Percentiles rank a stretch among this genome's conserved stretches.
These are phyloP conservation scores for Alternaria longipes DNA, from an alignment of 2,329 filamentous ascomycete species.

Conservation along the genomic window DNA sequence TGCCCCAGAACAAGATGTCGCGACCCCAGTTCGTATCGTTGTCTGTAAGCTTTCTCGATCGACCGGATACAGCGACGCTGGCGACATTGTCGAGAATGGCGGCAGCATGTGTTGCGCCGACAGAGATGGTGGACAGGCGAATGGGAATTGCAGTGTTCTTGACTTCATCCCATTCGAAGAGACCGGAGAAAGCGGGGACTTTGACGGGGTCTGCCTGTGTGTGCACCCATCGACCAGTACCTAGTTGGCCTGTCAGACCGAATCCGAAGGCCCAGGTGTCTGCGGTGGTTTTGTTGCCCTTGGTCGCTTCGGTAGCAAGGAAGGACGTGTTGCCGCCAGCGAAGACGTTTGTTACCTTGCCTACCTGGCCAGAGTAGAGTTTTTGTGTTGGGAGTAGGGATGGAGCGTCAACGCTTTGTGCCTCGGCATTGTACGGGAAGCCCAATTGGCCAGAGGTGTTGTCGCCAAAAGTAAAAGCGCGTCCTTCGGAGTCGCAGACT, in stretches of 20 bases:
- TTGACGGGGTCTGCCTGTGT: conserved; percentile 79
- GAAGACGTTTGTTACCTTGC: conserved; percentile 78
- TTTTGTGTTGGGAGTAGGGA: conserved; percentile 73
- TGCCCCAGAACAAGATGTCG: conserved; percentile 92
- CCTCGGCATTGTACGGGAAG: conserved; percentile 72
- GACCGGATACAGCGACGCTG: conserved; percentile 64
- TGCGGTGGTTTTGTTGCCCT: conserved; percentile 68
- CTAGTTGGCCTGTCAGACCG: conserved; percentile 83
- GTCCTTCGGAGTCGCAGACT: conserved; percentile 77
- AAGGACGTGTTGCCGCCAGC: conserved; percentile 90
- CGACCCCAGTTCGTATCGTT: conserved; percentile 88
- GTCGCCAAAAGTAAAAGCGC: conserved; percentile 88
- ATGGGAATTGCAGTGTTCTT: conserved; percentile 77
- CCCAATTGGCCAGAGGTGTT: conserved; percentile 92
- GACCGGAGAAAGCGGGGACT: conserved; percentile 81
- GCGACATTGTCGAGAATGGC: conserved; percentile 86
- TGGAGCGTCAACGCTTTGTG: conserved; percentile 73
- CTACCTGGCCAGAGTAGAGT: conserved; percentile 74
- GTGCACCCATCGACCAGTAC: conserved; percentile 90
- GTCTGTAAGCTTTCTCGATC: conserved; percentile 50
- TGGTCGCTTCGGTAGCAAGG: conserved; percentile 81
- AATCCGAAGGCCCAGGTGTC: conserved; percentile 90
- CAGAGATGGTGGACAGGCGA: conserved; percentile 74
- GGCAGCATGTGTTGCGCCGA: conserved; percentile 81
- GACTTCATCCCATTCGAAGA: conserved; percentile 87